Conservation (phyloP, 2,329 filamentous ascomycete genomes). For the Cercospora sp. region DNA sequence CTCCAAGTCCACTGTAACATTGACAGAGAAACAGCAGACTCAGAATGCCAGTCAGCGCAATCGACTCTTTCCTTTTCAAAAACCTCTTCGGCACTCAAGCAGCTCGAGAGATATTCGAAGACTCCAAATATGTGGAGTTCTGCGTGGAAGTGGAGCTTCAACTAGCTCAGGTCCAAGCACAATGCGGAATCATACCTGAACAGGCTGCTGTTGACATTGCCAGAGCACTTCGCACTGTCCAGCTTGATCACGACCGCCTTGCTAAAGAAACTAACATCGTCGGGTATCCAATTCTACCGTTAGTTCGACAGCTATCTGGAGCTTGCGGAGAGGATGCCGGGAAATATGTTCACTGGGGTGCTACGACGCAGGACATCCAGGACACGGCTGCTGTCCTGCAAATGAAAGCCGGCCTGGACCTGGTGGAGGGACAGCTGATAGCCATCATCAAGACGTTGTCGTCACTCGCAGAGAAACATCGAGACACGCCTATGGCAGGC, state of each 20-base stretch:
- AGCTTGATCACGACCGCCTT: constrained; percentile 29
- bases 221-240: constrained; percentile 11
- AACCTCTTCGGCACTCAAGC: constrained; percentile 27
- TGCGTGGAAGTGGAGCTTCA: constrained; percentile 32
- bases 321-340: constrained; percentile 30
- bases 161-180: constrained; percentile 29
- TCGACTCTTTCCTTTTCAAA: constrained; percentile 32
- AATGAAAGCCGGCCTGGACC: constrained; percentile 28
- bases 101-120: constrained; percentile 27
- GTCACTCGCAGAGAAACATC: constrained; percentile 25
- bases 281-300: constrained; percentile 37
- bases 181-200: constrained; percentile 30
- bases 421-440: constrained; percentile 24
- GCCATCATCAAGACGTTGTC: constrained; percentile 21
- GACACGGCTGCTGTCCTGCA: constrained; percentile 35
- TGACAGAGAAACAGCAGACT: not conserved
- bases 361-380: constrained; percentile 37
- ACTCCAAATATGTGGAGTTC: constrained; percentile 24
- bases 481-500: constrained; percentile 33
- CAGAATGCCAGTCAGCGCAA: constrained; percentile 30
- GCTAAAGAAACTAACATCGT: constrained; percentile 34
- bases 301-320: constrained; percentile 34
- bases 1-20: not conserved
- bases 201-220: constrained; percentile 30
- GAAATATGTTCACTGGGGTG: constrained; percentile 37